Conservation (phyloP, 164 flowering plant species). For the Tinospora cordifolia region DNA sequence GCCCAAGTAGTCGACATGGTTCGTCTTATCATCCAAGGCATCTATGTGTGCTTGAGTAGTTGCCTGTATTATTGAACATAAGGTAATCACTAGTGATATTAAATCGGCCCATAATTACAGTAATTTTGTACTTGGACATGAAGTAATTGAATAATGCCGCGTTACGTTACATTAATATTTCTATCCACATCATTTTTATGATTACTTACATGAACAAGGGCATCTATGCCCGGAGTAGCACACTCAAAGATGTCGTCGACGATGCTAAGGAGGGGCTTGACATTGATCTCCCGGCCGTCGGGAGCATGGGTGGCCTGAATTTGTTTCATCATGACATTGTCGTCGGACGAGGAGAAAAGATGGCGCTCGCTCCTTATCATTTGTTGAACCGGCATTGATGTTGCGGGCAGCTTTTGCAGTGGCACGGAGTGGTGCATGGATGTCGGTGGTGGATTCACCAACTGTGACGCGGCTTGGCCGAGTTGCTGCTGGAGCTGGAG, state of each 20-base stretch:
- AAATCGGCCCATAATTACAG: too few species aligned
- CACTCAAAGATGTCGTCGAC: slow-evolving; percentile 52
- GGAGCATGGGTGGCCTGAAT: slow-evolving; percentile 59
- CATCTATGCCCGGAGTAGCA: slow-evolving; percentile 16
- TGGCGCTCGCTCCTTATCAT: slow-evolving; percentile 11
- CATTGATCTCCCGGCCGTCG: slow-evolving; percentile 47
- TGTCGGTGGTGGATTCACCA: neutral
- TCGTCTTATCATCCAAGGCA: slow-evolving; percentile 28
- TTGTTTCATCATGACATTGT: slow-evolving; percentile 51
- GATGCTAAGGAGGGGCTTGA: slow-evolving; percentile 43
- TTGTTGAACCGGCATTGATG: slow-evolving; percentile 1
- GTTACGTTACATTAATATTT: too few species aligned
- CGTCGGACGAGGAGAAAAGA: slow-evolving; percentile 47
- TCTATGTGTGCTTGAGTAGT: slow-evolving; percentile 18
- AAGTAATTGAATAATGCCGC: too few species aligned
- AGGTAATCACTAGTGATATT: too few species aligned
- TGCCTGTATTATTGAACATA: neutral
- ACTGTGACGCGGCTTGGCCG: neutral
- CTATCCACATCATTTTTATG: too few species aligned
- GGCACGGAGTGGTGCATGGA: neutral
- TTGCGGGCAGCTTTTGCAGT: neutral
- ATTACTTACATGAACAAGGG: slow-evolving; percentile 3
- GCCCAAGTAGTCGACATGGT: slow-evolving; percentile 19
- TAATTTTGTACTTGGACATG: too few species aligned
- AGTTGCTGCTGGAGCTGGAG: neutral